Evolutionary conservation across 805 yeast species (phyloP), one percentile per base, ranked within the genome.

Genomic region (Cyberlindnera sargentensis): DNA sequence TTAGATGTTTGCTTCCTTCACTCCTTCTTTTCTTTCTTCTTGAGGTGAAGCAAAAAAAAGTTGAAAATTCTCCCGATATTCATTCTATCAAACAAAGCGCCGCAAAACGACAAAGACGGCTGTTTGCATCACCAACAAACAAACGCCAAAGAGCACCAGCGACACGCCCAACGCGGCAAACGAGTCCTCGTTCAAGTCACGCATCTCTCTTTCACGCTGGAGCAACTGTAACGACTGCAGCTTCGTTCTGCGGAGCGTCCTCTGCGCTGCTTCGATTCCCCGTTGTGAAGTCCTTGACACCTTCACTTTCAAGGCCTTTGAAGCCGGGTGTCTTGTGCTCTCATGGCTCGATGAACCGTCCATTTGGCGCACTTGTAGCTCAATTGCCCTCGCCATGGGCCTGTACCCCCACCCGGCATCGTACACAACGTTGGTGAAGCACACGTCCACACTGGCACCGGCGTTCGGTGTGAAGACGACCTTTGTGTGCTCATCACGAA

Each of bases 361-460:
- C 4, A 36, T 24, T 37, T 47, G 47, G 11, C 33, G 25, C n/a
- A 46, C 15, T n/a, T 29, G 33, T 23, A 45, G 20, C 4, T 44
- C 7, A 8, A 48, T 26, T 27, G 39, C 43, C 28, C 47, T 36
- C 5, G 42, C 10, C 5, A 20, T 24, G 15, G 62, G 64, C 10
- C 53, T 41, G 15, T 59, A 50, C 9, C 49, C 42, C 71, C 71
- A 67, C 4, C 70, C 64, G 3, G 56, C 51, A 48, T 67, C 70
- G 32, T 38, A 53, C 6, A 61, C 58, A 15, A 47, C 29, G 43
- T 66, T 65, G 5, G 46, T 37, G 15, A 65, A 50, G 44, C 71
- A 66, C 2, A 65, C 27, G 10, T 51, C 51, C 31, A 63, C 37
- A 1, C 35, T 10, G 1, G 47, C 34, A 8, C 34, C 31, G 15